These are phyloP conservation scores for Arabidopsis arenosa DNA, from an alignment of 345 rosid genomes.

Conservation along the genomic window DNA sequence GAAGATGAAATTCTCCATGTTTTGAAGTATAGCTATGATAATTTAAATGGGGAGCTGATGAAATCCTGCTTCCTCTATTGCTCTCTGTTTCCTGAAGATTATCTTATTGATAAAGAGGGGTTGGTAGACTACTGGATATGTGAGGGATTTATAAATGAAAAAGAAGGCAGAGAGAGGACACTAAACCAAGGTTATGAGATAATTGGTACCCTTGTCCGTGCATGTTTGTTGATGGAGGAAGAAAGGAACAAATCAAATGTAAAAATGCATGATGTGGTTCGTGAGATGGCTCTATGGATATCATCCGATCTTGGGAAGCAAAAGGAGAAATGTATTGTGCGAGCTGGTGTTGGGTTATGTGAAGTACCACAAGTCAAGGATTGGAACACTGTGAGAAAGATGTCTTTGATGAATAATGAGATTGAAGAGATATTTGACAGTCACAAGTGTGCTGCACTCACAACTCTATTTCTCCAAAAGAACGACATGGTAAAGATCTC, in stretches of 20 bases:
- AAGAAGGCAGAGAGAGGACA: neutral
- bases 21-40: constrained; percentile 18
- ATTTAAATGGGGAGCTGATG: neutral
- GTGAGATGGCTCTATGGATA: neutral
- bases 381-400: constrained; percentile 20
- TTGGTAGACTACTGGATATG: constrained; percentile 18
- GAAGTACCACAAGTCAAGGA: constrained; percentile 25
- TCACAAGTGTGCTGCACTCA: constrained; percentile 29
- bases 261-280: constrained; percentile 44
- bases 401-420: constrained; percentile 39
- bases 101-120: neutral
- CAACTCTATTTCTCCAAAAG: constrained; percentile 30
- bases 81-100: constrained; percentile 3
- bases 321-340: neutral
- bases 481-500: constrained; percentile 31
- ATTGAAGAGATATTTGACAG: constrained; percentile 20
- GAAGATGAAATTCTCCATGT: neutral
- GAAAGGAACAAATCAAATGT: neutral
- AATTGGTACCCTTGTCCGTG: constrained; percentile 30
- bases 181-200: constrained; percentile 40
- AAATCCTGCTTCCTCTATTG: neutral
- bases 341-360: neutral
- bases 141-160: neutral
- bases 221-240: constrained; percentile 36
- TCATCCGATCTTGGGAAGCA: neutral